Conservation (phyloP, 306 rosid species). For the Nissolia schottii region DNA sequence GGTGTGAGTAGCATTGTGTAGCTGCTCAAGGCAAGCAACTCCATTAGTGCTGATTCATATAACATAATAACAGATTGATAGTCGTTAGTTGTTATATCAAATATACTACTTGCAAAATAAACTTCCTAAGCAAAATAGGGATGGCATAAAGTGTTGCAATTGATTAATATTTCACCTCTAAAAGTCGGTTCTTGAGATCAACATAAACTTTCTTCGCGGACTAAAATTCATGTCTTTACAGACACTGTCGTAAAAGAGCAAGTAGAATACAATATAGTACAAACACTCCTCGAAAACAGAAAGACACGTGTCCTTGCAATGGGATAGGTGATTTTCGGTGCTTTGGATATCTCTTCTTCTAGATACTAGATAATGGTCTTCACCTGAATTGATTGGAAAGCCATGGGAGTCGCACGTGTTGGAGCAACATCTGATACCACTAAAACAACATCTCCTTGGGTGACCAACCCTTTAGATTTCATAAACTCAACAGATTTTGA, state of each 20-base stretch:
- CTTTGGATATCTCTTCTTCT: too few species aligned
- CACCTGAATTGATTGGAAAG: conserved; percentile 79
- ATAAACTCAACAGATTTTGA: conserved; percentile 50
- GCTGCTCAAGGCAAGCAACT: neutral
- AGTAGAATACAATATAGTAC: neutral
- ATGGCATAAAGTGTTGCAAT: neutral
- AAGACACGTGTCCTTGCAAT: conserved; percentile 6
- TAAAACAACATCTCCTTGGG: conserved; percentile 57
- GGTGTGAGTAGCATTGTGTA: neutral
- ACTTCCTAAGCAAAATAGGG: neutral
- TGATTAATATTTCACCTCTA: neutral
- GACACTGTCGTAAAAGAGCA: neutral
- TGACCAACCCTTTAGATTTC: conserved; percentile 58
- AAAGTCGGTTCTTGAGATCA: neutral
- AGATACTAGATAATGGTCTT: conserved; percentile 50
- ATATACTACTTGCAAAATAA: neutral
- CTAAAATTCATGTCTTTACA: neutral
- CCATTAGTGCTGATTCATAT: neutral
- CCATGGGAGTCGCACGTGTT: conserved; percentile 41
- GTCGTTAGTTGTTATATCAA: too few species aligned
- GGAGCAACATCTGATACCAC: conserved; percentile 72
- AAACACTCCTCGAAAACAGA: conserved; percentile 7
- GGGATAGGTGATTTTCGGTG: conserved; percentile 30
- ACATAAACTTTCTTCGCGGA: neutral
- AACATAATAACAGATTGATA: too few species aligned